Conservation (phyloP, 306 rosid genomes). For the Sicyos baderoa region DNA sequence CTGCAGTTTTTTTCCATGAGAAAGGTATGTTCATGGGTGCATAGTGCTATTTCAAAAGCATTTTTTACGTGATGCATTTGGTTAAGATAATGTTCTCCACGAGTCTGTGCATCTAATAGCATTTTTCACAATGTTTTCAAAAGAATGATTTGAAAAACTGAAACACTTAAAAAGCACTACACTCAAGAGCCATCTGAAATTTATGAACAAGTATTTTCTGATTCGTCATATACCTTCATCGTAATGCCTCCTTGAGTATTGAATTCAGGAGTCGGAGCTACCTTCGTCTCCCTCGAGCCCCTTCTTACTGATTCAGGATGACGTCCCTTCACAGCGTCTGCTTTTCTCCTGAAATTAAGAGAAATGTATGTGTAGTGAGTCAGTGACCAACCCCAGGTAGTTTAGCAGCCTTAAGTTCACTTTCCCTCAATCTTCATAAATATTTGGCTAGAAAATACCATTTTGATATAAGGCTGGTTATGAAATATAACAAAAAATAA, state of each 20-base stretch:
- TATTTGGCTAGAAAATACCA: neutral
- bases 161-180: neutral
- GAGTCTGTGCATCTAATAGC: neutral
- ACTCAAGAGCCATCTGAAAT: neutral
- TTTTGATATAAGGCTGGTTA: neutral
- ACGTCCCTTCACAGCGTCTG: slow-evolving; percentile 38
- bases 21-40: slow-evolving; percentile 3
- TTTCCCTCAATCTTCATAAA: neutral
- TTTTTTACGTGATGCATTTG: neutral
- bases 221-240: slow-evolving; percentile 34
- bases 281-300: slow-evolving; percentile 40
- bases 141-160: neutral
- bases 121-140: neutral
- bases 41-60: neutral
- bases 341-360: slow-evolving; percentile 44
- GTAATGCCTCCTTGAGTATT: slow-evolving; percentile 31
- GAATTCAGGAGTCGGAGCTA: slow-evolving; percentile 42
- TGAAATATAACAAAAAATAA: neutral
- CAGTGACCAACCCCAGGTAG: neutral
- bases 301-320: slow-evolving; percentile 55
- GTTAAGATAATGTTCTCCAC: neutral
- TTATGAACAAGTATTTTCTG: neutral
- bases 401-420: neutral
- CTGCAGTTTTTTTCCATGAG: slow-evolving; percentile 35
- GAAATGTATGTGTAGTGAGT: neutral